These are phyloP conservation scores for Endothia cerciana DNA, from an alignment of 2,329 filamentous ascomycete species.

Conservation along the genomic window DNA sequence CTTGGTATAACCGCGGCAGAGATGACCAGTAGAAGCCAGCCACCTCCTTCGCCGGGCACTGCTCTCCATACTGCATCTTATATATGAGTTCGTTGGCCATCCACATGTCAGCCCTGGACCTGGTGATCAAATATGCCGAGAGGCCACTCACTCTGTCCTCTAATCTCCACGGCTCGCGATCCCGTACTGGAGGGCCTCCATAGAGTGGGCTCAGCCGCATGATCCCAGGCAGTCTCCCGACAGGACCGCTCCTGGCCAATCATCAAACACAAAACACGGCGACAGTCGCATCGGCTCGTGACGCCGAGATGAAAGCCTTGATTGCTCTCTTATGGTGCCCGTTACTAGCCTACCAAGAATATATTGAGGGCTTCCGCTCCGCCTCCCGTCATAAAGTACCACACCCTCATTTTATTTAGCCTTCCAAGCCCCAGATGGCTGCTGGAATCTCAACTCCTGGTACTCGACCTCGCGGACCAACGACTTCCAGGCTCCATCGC, in stretches of 20 bases:
- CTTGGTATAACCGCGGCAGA: not conserved
- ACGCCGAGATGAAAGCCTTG: not conserved
- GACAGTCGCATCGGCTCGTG: not conserved
- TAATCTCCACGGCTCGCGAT: not conserved
- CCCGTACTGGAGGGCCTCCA: not conserved
- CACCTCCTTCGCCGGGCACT: not conserved
- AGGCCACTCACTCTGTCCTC: not conserved
- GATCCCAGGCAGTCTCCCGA: not conserved
- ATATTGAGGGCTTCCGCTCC: not conserved
- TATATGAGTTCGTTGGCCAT: not conserved
- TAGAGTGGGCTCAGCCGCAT: not conserved
- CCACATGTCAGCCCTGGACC: not conserved
- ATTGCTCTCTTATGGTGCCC: not conserved
- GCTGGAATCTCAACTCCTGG: too few species aligned
- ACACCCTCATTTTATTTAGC: not conserved
- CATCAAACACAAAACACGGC: not conserved
- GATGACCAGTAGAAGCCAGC: not conserved
- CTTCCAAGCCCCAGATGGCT: too few species aligned
- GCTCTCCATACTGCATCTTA: not conserved
- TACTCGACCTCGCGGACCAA: too few species aligned
- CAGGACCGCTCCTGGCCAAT: not conserved
- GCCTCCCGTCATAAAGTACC: not conserved
- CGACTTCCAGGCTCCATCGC: too few species aligned
- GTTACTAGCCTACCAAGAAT: not conserved
- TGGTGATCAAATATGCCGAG: not conserved